Evolutionary conservation across 225 moss, liverwort and hornwort species (phyloP).

Genomic region (Neckera pumila): DNA sequence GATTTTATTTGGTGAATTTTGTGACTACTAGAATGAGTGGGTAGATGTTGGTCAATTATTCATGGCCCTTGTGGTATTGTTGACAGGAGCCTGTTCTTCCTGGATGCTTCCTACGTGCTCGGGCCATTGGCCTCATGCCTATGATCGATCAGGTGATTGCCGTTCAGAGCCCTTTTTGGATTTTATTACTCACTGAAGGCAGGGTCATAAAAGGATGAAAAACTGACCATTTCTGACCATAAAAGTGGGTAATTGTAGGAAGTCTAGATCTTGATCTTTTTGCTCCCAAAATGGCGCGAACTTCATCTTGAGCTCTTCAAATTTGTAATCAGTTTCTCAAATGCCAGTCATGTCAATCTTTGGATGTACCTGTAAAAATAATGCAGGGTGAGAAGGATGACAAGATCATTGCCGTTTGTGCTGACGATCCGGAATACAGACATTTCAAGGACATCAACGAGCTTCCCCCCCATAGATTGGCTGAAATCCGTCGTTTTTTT

Average conservation of each 20-base stretch:
- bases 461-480: constrained; percentile 80
- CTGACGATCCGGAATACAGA: constrained; percentile 85
- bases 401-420: constrained; percentile 94
- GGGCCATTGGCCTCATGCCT: constrained; percentile 94
- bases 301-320: neutral
- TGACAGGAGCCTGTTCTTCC: constrained; percentile 82
- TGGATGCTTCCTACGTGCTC: constrained; percentile 88
- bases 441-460: constrained; percentile 83
- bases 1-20: neutral
- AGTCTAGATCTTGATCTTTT: neutral
- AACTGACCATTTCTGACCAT: neutral
- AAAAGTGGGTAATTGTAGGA: neutral
- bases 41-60: neutral
- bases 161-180: neutral
- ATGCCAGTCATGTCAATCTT: neutral
- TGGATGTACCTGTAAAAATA: neutral
- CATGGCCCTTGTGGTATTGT: neutral
- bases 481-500: constrained; percentile 88
- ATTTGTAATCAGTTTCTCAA: neutral
- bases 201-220: neutral
- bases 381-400: constrained; percentile 93
- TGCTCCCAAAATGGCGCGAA: neutral
- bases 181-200: neutral
- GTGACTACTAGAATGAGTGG: too few species aligned
- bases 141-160: constrained; percentile 83